Percentiles rank a stretch among this genome's conserved stretches.
phyloP scores from a whole-genome alignment of 139 green algal species.

The Limnomonas spitsbergensis region DNA sequence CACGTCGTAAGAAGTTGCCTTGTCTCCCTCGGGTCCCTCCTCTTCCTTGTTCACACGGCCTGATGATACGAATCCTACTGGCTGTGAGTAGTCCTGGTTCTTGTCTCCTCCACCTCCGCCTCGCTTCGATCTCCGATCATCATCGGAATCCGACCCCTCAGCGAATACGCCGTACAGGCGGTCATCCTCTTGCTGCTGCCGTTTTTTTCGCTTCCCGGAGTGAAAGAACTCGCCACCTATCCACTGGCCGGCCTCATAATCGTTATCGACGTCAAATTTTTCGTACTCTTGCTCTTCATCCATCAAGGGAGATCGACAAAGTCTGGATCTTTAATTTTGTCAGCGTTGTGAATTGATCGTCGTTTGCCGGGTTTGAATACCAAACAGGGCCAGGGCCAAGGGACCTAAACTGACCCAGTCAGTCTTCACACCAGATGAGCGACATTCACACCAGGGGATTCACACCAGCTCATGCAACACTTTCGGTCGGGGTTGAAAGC shows the following conservation, averaged over 20 bases:
- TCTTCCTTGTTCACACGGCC: conserved; percentile 23
- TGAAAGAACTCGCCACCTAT: conserved; percentile 86
- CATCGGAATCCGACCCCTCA: conserved; percentile 31
- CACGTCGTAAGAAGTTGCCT: conserved; percentile 3
- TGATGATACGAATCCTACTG: conserved; percentile 16
- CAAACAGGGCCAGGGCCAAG: too few species aligned
- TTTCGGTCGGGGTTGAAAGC: too few species aligned
- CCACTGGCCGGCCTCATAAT: conserved; percentile 79
- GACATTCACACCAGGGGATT: too few species aligned
- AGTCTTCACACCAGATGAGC: too few species aligned
- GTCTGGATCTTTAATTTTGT: too few species aligned
- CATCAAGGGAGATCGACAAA: too few species aligned
- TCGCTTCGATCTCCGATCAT: conserved; percentile 23
- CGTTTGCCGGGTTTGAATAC: too few species aligned
- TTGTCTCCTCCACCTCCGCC: conserved; percentile 37
- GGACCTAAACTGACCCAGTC: too few species aligned
- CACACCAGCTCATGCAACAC: too few species aligned
- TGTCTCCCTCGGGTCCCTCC: neutral
- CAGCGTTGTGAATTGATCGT: too few species aligned
- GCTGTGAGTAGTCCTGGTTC: conserved; percentile 22
- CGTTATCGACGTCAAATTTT: conserved; percentile 72
- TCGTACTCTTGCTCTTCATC: conserved; percentile 73
- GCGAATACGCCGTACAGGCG: conserved; percentile 83
- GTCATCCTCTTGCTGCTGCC: conserved; percentile 81
- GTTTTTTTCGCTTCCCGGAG: conserved; percentile 55